Conservation (phyloP, 1,284 basidiomycete genomes). For the Boletus sp. region DNA sequence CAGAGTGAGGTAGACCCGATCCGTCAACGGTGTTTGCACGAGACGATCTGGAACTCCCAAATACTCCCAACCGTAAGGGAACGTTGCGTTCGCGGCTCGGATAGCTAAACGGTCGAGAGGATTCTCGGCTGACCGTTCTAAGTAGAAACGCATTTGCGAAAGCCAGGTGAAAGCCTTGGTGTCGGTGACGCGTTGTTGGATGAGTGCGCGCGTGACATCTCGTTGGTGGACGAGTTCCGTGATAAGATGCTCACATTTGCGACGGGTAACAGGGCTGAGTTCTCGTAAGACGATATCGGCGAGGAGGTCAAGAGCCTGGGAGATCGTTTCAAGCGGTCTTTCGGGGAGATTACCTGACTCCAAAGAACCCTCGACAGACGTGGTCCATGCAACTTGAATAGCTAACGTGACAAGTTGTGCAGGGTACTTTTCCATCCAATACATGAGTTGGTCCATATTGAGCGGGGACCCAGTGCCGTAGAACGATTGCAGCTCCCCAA, state of each 20-base stretch:
- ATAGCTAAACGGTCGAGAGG: constrained; percentile 80
- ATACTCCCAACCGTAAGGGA: constrained; percentile 99
- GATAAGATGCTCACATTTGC: constrained; percentile 98
- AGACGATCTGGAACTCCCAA: constrained; percentile 95
- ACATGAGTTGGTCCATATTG: constrained; percentile 66
- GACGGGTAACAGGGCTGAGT: constrained; percentile 81
- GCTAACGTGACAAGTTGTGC: constrained; percentile 95
- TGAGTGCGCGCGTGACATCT: constrained; percentile 85
- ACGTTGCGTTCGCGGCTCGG: constrained; percentile 86
- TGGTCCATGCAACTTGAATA: constrained; percentile 92
- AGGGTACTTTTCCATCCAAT: constrained; percentile 91
- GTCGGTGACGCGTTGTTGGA: constrained; percentile 63
- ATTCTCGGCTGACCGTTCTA: constrained; percentile 67
- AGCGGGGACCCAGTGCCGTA: constrained; percentile 65
- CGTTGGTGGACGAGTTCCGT: constrained; percentile 98
- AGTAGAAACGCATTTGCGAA: constrained; percentile 98
- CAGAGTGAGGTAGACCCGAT: constrained; percentile 92
- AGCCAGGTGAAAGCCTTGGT: constrained; percentile 87
- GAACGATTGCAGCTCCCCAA: constrained; percentile 76
- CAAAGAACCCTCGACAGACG: constrained; percentile 75
- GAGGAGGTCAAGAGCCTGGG: constrained; percentile 85
- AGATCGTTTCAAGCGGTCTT: constrained; percentile 70
- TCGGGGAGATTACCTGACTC: constrained; percentile 56
- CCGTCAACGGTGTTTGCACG: constrained; percentile 98
- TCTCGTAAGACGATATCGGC: constrained; percentile 95